Evolutionary conservation across 306 rosid genomes (phyloP).

Genomic region (Psophocarpus tetragonolobus): DNA sequence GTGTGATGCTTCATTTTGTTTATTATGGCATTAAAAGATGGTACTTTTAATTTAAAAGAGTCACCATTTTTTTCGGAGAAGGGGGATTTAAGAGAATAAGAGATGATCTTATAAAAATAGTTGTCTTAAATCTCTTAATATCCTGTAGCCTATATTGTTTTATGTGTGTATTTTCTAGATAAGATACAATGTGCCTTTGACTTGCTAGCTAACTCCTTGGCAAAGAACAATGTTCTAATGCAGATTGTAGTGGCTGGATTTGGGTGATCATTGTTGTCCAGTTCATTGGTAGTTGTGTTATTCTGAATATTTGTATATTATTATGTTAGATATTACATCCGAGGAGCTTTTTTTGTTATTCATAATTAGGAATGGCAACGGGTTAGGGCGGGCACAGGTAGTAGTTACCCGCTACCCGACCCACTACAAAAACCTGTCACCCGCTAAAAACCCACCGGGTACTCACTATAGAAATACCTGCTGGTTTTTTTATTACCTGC

Average conservation of each 20-base stretch:
- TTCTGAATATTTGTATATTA: not conserved
- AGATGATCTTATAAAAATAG: not conserved
- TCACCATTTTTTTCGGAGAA: not conserved
- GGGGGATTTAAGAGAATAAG: not conserved
- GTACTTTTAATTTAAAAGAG: not conserved
- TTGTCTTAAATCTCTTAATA: conserved; percentile 10
- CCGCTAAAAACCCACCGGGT: no score
- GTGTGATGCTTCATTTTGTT: not conserved
- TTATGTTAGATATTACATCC: not conserved
- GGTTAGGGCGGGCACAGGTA: no score
- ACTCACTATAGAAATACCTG: no score
- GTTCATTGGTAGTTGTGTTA: not conserved
- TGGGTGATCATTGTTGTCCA: not conserved
- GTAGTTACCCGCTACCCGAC: no score
- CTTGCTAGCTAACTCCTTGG: conserved; percentile 6
- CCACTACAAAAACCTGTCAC: no score
- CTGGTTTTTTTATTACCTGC: no score
- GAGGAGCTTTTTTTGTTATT: not conserved
- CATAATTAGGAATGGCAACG: no score
- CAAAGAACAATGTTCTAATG: not conserved
- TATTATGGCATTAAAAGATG: conserved; percentile 1
- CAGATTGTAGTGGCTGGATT: conserved; percentile 2
- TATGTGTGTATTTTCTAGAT: not conserved
- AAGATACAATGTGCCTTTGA: not conserved
- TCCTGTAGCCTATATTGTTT: not conserved